These are phyloP conservation scores for Lipomyces yamadae DNA, from an alignment of 805 yeast genomes.

Conservation along the genomic window DNA sequence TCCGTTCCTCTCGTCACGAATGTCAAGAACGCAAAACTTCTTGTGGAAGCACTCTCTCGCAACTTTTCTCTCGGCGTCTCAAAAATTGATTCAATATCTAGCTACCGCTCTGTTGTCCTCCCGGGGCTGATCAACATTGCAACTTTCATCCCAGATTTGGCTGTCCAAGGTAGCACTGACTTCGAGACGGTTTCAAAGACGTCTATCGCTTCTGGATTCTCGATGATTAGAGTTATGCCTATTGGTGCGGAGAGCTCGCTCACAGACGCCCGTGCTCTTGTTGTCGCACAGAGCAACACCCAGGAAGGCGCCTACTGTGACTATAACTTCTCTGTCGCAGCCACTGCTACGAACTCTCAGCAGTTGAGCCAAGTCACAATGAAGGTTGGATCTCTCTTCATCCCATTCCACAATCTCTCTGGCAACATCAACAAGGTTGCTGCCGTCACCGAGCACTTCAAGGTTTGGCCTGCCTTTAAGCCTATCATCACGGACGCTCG, in stretches of 20 bases:
- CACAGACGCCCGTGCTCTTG: slow-evolving; percentile 66
- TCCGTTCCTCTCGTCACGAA: slow-evolving; percentile 97
- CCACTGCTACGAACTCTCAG: slow-evolving; percentile 68
- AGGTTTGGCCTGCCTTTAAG: slow-evolving; percentile 80
- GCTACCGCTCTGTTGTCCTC: slow-evolving; percentile 76
- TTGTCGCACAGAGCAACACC: slow-evolving; percentile 62
- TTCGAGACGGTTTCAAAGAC: slow-evolving; percentile 70
- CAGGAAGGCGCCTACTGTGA: slow-evolving; percentile 75
- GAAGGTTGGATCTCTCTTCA: slow-evolving; percentile 75
- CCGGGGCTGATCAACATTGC: slow-evolving; percentile 89
- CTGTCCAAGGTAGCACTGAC: slow-evolving; percentile 56
- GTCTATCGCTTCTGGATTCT: slow-evolving; percentile 84
- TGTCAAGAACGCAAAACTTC: slow-evolving; percentile 93
- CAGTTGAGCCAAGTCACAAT: slow-evolving; percentile 65
- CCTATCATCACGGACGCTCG: slow-evolving; percentile 91
- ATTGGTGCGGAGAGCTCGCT: slow-evolving; percentile 66
- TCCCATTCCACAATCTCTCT: slow-evolving; percentile 77
- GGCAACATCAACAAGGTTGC: slow-evolving; percentile 65
- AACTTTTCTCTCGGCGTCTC: slow-evolving; percentile 60
- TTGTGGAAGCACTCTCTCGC: slow-evolving; percentile 86
- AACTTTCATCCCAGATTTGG: slow-evolving; percentile 73
- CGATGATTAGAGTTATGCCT: slow-evolving; percentile 81
- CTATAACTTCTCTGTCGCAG: slow-evolving; percentile 82
- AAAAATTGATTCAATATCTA: slow-evolving; percentile 85
- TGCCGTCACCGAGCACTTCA: slow-evolving; percentile 77